A percentile compares a stretch with the other conserved stretches of the same genome.
Conservation (phyloP, 2,329 filamentous ascomycete genomes). For the Aureobasidium sp. region DNA sequence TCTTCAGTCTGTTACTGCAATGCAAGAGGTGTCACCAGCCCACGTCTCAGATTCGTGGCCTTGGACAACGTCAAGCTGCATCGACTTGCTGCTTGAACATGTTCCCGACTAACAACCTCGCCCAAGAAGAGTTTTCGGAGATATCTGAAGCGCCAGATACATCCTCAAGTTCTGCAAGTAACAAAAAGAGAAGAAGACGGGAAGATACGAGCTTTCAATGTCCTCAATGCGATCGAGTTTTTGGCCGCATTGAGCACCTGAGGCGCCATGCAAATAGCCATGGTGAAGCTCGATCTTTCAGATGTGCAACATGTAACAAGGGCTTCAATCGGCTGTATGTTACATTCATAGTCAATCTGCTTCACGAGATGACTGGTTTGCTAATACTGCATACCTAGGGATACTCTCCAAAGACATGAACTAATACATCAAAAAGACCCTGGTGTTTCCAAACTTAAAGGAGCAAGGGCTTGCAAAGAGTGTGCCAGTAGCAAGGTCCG, state of each 20-base stretch:
- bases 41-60: not conserved
- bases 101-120: not conserved
- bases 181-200: constrained; percentile 12
- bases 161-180: not conserved
- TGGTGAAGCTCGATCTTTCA: constrained; percentile 17
- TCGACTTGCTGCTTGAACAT: constrained; percentile 2
- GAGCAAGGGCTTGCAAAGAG: constrained; percentile 20
- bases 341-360: not conserved
- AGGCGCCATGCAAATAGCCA: constrained; percentile 21
- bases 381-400: constrained; percentile 12
- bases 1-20: not conserved
- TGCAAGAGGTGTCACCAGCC: not conserved
- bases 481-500: constrained; percentile 22
- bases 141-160: not conserved
- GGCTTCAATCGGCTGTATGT: constrained; percentile 19
- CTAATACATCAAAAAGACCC: constrained; percentile 17
- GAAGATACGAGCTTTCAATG: constrained; percentile 14
- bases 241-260: constrained; percentile 20
- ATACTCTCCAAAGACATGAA: constrained; percentile 21
- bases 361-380: no score
- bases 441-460: constrained; percentile 16
- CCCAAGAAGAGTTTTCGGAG: not conserved
- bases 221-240: constrained; percentile 16
- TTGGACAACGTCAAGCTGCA: constrained; percentile 4
- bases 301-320: constrained; percentile 18